phyloP scores from a whole-genome alignment of 768 basidiomycete species.

The Dioszegia hungarica region DNA sequence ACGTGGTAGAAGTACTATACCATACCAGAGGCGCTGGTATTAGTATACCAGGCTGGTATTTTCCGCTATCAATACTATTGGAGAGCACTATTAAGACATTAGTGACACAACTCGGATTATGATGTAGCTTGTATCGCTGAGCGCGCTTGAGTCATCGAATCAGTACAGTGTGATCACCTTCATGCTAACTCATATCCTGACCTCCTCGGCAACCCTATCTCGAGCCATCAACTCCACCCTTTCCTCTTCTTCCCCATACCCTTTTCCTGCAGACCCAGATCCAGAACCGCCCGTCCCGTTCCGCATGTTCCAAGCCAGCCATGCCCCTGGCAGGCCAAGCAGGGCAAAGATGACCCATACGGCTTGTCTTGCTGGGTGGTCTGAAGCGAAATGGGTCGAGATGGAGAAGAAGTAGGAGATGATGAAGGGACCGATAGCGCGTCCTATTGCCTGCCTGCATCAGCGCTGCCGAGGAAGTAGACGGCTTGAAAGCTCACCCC shows the following conservation, averaged over 20 bases:
- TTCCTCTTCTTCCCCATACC: not conserved
- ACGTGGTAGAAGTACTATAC: too few species aligned
- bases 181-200: too few species aligned
- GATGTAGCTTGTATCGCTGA: too few species aligned
- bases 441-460: conserved; percentile 14
- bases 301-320: conserved; percentile 12
- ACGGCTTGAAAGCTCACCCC: conserved; percentile 14
- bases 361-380: conserved; percentile 21
- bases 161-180: too few species aligned
- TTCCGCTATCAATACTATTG: too few species aligned
- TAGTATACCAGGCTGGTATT: too few species aligned
- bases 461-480: not conserved
- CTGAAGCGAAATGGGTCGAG: conserved; percentile 20
- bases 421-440: conserved; percentile 32
- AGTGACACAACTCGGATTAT: too few species aligned
- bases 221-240: conserved; percentile 1
- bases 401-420: conserved; percentile 32
- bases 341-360: conserved; percentile 29
- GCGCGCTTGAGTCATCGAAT: too few species aligned
- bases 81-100: too few species aligned
- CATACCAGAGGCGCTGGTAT: too few species aligned
- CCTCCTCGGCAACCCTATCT: not conserved
- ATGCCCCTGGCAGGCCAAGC: conserved; percentile 18
- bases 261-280: not conserved
- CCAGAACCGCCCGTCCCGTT: not conserved